Evolutionary conservation across 306 rosid species (phyloP).

Genomic region (Psophocarpus tetragonolobus): DNA sequence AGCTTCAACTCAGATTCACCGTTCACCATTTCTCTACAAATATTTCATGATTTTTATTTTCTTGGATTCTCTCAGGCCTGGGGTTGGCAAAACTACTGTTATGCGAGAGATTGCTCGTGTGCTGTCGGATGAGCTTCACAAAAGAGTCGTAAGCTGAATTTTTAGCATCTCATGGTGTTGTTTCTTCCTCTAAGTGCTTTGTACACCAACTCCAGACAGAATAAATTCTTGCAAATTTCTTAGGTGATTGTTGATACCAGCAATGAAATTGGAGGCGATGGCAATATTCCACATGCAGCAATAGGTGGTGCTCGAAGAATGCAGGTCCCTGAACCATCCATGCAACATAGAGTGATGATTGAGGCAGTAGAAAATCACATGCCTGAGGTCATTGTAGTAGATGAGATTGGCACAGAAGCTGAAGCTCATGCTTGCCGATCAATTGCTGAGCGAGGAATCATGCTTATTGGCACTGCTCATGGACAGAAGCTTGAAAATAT

Average conservation of each 20-base stretch:
- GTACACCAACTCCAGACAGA: conserved; percentile 5
- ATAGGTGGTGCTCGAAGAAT: conserved; percentile 72
- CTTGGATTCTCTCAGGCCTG: conserved; percentile 56
- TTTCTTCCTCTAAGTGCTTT: conserved; percentile 13
- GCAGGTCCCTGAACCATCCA: conserved; percentile 68
- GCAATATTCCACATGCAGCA: conserved; percentile 73
- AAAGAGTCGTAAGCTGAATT: conserved; percentile 63
- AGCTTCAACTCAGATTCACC: neutral
- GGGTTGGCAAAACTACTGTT: conserved; percentile 78
- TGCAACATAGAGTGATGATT: conserved; percentile 73
- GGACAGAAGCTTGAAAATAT: conserved; percentile 62
- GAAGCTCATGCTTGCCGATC: conserved; percentile 77
- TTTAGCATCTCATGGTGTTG: conserved; percentile 5
- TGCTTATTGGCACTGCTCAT: conserved; percentile 81
- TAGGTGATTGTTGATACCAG: conserved; percentile 76
- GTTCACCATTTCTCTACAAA: neutral
- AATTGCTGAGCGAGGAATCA: conserved; percentile 67
- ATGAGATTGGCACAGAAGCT: conserved; percentile 73
- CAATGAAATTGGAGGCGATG: conserved; percentile 77
- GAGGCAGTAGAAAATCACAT: conserved; percentile 83
- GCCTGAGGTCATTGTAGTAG: conserved; percentile 77
- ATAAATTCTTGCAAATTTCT: conserved; percentile 32
- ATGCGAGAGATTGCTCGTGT: conserved; percentile 72
- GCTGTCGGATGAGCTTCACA: conserved; percentile 62
- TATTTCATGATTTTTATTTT: conserved; percentile 8